Conservation (phyloP, 129 eudicot genomes). For the Flaveria brownii region DNA sequence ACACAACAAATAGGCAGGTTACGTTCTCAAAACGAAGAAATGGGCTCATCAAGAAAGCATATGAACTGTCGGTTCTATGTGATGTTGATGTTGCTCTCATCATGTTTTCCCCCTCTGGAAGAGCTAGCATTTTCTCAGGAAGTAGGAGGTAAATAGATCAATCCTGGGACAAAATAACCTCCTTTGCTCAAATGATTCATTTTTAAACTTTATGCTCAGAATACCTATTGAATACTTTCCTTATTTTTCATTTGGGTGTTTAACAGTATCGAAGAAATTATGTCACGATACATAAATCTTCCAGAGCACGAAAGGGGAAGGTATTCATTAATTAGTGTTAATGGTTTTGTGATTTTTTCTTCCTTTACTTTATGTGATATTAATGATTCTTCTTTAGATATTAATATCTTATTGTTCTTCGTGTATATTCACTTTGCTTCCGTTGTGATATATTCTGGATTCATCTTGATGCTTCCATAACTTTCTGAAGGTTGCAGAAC, state of each 20-base stretch:
- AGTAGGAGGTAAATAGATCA: slow-evolving; percentile 42
- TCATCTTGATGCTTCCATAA: slow-evolving; percentile 22
- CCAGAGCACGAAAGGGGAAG: slow-evolving; percentile 84
- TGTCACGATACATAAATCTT: slow-evolving; percentile 63
- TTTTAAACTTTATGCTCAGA: neutral
- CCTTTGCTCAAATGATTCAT: neutral
- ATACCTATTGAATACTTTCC: slow-evolving; percentile 16
- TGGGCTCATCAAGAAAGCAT: slow-evolving; percentile 89
- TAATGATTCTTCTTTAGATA: slow-evolving; percentile 12
- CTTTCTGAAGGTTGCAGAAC: slow-evolving; percentile 57
- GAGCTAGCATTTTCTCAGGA: slow-evolving; percentile 76
- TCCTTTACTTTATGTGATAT: neutral
- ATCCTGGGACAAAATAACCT: no score
- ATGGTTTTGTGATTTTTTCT: slow-evolving; percentile 1
- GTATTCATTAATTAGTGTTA: slow-evolving; percentile 35
- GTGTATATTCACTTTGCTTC: slow-evolving; percentile 4
- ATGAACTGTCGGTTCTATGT: slow-evolving; percentile 82
- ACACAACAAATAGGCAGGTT: slow-evolving; percentile 84
- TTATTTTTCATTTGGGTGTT: neutral
- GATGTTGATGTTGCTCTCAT: slow-evolving; percentile 91
- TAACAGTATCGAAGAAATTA: slow-evolving; percentile 66
- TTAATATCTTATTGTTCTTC: slow-evolving; percentile 2
- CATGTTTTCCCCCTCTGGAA: slow-evolving; percentile 91
- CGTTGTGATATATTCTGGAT: slow-evolving; percentile 11
- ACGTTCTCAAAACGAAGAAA: slow-evolving; percentile 90